Percentiles rank a stretch among this genome's conserved stretches.
Conservation (phyloP, 2,329 filamentous ascomycete genomes). For the Diplodia sapinea region DNA sequence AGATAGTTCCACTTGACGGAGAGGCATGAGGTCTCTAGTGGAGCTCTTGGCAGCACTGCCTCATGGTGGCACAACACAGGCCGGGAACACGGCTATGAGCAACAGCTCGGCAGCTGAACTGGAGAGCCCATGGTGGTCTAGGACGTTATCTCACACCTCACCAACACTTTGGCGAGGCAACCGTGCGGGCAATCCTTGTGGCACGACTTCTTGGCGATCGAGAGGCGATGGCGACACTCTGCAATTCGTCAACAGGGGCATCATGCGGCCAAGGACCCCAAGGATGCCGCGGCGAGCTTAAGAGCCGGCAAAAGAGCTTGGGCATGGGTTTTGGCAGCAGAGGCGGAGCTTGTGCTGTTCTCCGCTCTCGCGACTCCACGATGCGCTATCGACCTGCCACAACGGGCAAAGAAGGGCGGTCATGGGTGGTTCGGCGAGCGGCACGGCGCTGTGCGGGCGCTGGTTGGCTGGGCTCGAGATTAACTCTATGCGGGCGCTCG, state of each 20-base stretch:
- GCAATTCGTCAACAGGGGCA: neutral
- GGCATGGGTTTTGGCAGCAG: neutral
- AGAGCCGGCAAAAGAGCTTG: neutral
- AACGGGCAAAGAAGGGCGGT: neutral
- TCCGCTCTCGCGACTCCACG: slow-evolving; percentile 15
- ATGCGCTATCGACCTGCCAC: slow-evolving; percentile 23
- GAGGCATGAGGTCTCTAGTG: neutral
- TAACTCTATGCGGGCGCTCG: slow-evolving; percentile 16
- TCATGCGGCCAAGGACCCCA: slow-evolving; percentile 18
- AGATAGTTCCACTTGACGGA: neutral
- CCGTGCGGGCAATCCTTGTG: neutral
- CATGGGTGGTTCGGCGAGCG: neutral
- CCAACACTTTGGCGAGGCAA: neutral
- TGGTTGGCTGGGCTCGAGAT: slow-evolving; percentile 17
- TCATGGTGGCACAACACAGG: neutral
- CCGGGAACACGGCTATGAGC: neutral
- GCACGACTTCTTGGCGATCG: neutral
- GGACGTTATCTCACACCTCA: neutral
- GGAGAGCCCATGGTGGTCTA: neutral
- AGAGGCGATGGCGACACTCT: neutral
- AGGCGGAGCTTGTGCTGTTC: slow-evolving; percentile 18
- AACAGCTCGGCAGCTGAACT: neutral
- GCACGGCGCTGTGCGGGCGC: neutral
- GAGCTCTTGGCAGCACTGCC: slow-evolving; percentile 2
- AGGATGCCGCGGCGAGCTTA: slow-evolving; percentile 16